Evolutionary conservation across 768 basidiomycete genomes (phyloP).

Genomic region (Mycena venus): DNA sequence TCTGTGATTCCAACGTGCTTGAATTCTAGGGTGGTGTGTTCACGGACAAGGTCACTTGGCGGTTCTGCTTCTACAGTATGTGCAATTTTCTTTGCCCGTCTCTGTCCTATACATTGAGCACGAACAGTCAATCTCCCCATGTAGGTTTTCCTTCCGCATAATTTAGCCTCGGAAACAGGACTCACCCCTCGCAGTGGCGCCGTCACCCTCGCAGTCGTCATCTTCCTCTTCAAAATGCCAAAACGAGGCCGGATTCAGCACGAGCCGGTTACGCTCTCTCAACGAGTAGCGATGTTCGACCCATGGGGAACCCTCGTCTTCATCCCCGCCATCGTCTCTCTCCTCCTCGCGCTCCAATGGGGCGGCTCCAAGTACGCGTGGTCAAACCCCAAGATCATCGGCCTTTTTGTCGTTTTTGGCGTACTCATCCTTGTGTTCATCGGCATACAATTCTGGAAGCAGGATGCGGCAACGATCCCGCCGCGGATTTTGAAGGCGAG

Average conservation of each 20-base stretch:
- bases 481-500: slow-evolving; percentile 27
- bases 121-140: slow-evolving; percentile 35
- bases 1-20: neutral
- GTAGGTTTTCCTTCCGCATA: neutral
- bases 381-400: slow-evolving; percentile 41
- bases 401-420: slow-evolving; percentile 20
- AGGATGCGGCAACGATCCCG: slow-evolving; percentile 27
- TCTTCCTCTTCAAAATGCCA: slow-evolving; percentile 36
- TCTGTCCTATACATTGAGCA: neutral
- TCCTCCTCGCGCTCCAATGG: slow-evolving; percentile 56
- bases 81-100: neutral
- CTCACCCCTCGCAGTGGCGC: slow-evolving; percentile 5
- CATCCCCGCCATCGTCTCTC: slow-evolving; percentile 29
- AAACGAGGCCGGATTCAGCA: neutral
- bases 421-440: slow-evolving; percentile 33
- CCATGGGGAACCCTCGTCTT: slow-evolving; percentile 28
- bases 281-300: slow-evolving; percentile 28
- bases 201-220: slow-evolving; percentile 24
- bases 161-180: neutral
- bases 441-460: slow-evolving; percentile 26
- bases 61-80: slow-evolving; percentile 44
- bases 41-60: slow-evolving; percentile 47
- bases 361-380: slow-evolving; percentile 60
- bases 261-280: neutral
- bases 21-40: slow-evolving; percentile 39